Conservation (phyloP, 257 asterid genomes). For the Penstemon newberryi region DNA sequence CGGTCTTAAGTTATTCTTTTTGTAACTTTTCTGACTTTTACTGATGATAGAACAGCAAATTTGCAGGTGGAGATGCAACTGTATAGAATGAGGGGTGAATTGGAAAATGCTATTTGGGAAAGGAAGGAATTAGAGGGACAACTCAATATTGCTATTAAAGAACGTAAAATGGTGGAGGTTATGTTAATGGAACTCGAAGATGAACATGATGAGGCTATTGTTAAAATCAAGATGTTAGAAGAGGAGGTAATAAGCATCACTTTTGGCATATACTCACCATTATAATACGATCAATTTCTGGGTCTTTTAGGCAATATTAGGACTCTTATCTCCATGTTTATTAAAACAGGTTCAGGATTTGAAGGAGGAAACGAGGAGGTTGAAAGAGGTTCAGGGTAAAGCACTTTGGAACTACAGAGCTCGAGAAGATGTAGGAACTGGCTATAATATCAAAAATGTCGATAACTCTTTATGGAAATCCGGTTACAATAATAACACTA, state of each 20-base stretch:
- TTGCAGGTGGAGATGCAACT: slow-evolving; percentile 65
- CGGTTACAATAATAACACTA: background rate
- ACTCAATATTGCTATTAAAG: slow-evolving; percentile 37
- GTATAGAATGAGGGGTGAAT: slow-evolving; percentile 43
- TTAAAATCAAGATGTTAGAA: slow-evolving; percentile 48
- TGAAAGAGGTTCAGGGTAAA: slow-evolving; percentile 48
- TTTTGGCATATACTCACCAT: too few relatives aligned
- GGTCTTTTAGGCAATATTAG: background rate
- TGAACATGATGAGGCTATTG: slow-evolving; percentile 60
- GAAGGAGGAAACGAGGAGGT: slow-evolving; percentile 41
- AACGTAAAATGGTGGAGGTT: slow-evolving; percentile 37
- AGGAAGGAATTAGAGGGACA: slow-evolving; percentile 45
- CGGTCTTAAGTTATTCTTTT: background rate
- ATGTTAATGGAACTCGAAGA: slow-evolving; percentile 63
- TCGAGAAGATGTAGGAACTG: background rate
- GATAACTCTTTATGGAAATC: slow-evolving; percentile 3
- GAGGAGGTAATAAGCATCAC: slow-evolving; percentile 41
- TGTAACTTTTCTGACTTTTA: background rate
- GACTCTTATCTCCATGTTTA: background rate
- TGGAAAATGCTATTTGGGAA: slow-evolving; percentile 49
- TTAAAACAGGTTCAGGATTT: slow-evolving; percentile 46
- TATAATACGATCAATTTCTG: background rate
- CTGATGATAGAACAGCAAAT: slow-evolving; percentile 28
- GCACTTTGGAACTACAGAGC: slow-evolving; percentile 21
- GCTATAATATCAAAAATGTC: background rate